A percentile compares a stretch with the other conserved stretches of the same genome.
Evolutionary conservation across 495 filamentous ascomycete genomes (phyloP).

Genomic region (Neohortaea acidophila): DNA sequence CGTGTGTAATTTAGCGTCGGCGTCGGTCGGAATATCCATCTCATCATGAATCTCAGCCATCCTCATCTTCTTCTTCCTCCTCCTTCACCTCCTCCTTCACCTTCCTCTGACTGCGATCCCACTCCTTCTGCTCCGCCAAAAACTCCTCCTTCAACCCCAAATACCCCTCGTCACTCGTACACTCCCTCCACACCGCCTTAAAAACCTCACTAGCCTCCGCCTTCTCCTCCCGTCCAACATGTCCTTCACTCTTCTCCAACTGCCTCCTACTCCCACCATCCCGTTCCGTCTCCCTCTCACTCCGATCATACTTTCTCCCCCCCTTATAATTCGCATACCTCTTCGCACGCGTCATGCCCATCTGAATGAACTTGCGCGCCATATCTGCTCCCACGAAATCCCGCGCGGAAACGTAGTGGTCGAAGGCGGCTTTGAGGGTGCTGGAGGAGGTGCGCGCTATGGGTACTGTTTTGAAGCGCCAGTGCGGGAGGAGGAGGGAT

Average conservation of each 20-base stretch:
- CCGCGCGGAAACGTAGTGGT: conserved; percentile 26
- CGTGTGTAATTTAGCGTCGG: not conserved
- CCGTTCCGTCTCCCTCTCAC: conserved; percentile 18
- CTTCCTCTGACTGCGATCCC: conserved; percentile 21
- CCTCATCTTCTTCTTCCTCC: conserved; percentile 4
- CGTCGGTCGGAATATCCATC: not conserved
- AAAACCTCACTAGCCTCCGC: conserved; percentile 25
- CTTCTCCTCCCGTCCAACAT: conserved; percentile 24
- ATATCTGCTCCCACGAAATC: conserved; percentile 43
- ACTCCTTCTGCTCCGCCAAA: conserved; percentile 27
- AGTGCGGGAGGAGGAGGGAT: conserved; percentile 33
- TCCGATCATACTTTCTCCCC: conserved; percentile 32
- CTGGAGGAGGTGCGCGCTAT: conserved; percentile 29
- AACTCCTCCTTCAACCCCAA: conserved; percentile 27
- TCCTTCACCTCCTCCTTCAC: conserved; percentile 3
- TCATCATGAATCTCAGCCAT: not conserved
- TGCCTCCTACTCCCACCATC: conserved; percentile 13
- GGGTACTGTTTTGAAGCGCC: conserved; percentile 33
- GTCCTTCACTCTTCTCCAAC: conserved; percentile 18
- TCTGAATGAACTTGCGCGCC: conserved; percentile 39
- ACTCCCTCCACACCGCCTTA: conserved; percentile 30
- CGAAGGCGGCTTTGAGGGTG: conserved; percentile 28
- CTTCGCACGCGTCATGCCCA: conserved; percentile 39
- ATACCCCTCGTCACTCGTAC: conserved; percentile 30
- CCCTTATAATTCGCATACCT: conserved; percentile 38